phyloP scores from a whole-genome alignment of 768 basidiomycete species.

The Austroboletus festivus region DNA sequence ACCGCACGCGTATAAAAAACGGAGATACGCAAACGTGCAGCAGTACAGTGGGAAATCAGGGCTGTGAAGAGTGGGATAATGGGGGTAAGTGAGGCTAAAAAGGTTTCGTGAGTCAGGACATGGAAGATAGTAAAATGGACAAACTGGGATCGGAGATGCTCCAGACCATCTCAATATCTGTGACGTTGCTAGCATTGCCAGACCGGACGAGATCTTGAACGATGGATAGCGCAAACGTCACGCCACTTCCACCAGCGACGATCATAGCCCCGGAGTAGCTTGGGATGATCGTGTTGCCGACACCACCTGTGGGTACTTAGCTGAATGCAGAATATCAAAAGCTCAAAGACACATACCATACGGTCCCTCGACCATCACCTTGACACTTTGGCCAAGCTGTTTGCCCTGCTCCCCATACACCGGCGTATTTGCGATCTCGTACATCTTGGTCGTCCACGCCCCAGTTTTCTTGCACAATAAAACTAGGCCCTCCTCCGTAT shows the following conservation, averaged over 20 bases:
- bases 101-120: constrained; percentile 2
- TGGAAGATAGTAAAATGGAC: constrained; percentile 9
- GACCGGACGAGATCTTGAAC: constrained; percentile 60
- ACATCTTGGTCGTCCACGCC: constrained; percentile 60
- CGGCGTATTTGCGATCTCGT: constrained; percentile 43
- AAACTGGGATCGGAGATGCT: constrained; percentile 52
- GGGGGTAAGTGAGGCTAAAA: constrained; percentile 42
- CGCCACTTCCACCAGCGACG: constrained; percentile 73
- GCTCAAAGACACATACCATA: constrained; percentile 42
- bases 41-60: constrained; percentile 43
- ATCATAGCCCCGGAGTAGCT: constrained; percentile 68
- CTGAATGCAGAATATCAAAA: too few species aligned
- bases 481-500: constrained; percentile 56
- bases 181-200: constrained; percentile 50
- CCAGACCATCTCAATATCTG: constrained; percentile 69
- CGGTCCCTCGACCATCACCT: constrained; percentile 53
- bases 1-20: constrained; percentile 57
- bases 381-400: constrained; percentile 28
- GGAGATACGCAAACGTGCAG: constrained; percentile 45
- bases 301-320: constrained; percentile 48
- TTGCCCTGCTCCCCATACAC: constrained; percentile 30
- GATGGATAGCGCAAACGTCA: constrained; percentile 62
- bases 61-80: constrained; percentile 48
- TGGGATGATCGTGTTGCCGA: constrained; percentile 58
- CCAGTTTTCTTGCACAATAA: constrained; percentile 67